phyloP scores from a whole-genome alignment of 768 basidiomycete genomes.

The Kwoniella newhampshirensis region DNA sequence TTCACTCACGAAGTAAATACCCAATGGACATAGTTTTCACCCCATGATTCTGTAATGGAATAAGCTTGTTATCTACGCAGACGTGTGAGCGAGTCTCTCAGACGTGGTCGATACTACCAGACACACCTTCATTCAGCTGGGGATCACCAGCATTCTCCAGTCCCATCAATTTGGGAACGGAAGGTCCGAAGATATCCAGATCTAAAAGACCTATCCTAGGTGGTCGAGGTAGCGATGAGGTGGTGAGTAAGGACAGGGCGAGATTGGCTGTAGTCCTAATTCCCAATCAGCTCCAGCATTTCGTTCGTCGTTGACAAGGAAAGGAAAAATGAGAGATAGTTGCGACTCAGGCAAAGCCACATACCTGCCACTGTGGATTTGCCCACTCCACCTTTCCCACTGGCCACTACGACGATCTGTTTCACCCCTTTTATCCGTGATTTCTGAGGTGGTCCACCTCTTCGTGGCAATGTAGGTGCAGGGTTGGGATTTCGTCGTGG shows the following conservation, averaged over 20 bases:
- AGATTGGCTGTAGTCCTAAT: slow-evolving; percentile 19
- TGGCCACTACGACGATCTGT: slow-evolving; percentile 78
- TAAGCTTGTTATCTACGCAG: slow-evolving; percentile 62
- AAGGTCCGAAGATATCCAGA: slow-evolving; percentile 94
- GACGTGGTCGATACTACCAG: not conserved
- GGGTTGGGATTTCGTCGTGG: slow-evolving; percentile 51
- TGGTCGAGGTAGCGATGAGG: slow-evolving; percentile 16
- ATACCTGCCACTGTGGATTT: slow-evolving; percentile 89
- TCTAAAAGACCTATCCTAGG: slow-evolving; percentile 83
- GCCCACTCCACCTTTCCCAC: slow-evolving; percentile 93
- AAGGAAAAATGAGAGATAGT: too few relatives aligned
- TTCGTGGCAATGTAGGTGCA: slow-evolving; percentile 56
- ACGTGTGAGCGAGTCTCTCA: too few relatives aligned
- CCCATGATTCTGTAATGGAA: slow-evolving; percentile 83
- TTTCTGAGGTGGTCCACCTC: slow-evolving; percentile 53
- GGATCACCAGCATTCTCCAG: slow-evolving; percentile 77
- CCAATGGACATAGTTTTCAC: slow-evolving; percentile 97
- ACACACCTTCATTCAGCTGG: slow-evolving; percentile 64
- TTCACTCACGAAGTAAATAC: slow-evolving; percentile 65
- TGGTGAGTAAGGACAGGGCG: slow-evolving; percentile 65
- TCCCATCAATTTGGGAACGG: slow-evolving; percentile 88
- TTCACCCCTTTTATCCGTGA: slow-evolving; percentile 63
- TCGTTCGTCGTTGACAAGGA: not conserved
- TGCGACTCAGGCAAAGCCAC: slow-evolving; percentile 22
- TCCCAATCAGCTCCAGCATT: too few relatives aligned